These are phyloP conservation scores for Trametes pubescens DNA, from an alignment of 1,284 basidiomycete species.

Conservation along the genomic window DNA sequence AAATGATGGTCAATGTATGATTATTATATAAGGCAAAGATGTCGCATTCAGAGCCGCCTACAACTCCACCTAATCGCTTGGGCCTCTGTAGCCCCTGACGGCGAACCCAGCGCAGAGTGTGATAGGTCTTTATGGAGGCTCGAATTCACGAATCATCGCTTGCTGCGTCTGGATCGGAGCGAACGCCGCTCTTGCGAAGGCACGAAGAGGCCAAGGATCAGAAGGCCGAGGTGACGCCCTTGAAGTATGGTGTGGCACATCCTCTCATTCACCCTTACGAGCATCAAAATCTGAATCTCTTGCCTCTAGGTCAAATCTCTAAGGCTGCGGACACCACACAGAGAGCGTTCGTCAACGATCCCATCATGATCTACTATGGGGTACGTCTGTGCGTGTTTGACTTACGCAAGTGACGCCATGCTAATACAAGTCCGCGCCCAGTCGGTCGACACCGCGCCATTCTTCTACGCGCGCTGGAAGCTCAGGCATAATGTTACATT, in stretches of 20 bases:
- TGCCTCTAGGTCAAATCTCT: not conserved
- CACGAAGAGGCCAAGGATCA: not conserved
- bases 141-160: not conserved
- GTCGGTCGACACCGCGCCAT: slow-evolving; percentile 14
- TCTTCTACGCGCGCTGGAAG: slow-evolving; percentile 8
- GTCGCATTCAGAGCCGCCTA: no score
- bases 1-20: no score
- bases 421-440: not conserved
- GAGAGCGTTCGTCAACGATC: slow-evolving; percentile 10
- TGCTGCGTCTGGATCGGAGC: not conserved
- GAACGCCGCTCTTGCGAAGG: not conserved
- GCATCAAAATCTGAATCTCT: not conserved
- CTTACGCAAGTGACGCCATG: not conserved
- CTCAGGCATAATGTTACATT: slow-evolving; percentile 6
- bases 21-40: no score
- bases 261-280: not conserved
- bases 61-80: no score
- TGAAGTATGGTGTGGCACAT: slow-evolving; percentile 4
- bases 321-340: slow-evolving; percentile 6
- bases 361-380: slow-evolving; percentile 9
- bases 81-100: no score
- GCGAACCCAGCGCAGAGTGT: no score
- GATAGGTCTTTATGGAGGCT: not conserved
- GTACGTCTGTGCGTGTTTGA: not conserved
- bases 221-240: not conserved